Evolutionary conservation across 768 basidiomycete genomes (phyloP).

Genomic region (Ephemerocybe angulata): DNA sequence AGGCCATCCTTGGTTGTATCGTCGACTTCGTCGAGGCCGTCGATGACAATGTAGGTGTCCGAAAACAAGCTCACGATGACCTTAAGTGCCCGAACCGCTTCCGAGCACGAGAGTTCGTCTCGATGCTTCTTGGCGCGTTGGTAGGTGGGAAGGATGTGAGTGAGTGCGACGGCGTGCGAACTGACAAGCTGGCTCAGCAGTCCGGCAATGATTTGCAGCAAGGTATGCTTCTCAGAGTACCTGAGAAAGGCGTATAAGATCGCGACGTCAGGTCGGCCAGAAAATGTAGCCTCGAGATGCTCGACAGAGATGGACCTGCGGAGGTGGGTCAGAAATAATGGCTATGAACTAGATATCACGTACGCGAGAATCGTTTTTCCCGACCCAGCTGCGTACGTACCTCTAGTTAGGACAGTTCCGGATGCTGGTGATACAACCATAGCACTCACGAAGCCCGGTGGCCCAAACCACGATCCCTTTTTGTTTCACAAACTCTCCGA

Average conservation of each 20-base stretch:
- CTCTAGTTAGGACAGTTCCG: too few relatives aligned
- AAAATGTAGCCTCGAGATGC: neutral
- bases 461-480: neutral
- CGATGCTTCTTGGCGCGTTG: neutral
- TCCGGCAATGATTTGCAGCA: neutral
- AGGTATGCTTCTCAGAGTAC: neutral
- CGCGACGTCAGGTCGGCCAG: neutral
- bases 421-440: too few relatives aligned
- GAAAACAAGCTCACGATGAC: neutral
- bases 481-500: neutral
- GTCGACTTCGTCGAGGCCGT: slow-evolving; percentile 2
- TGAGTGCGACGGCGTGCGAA: neutral
- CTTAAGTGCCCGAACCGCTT: neutral
- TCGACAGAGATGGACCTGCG: neutral
- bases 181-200: neutral
- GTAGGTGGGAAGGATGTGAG: neutral
- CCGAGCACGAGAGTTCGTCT: neutral
- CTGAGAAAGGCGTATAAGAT: slow-evolving; percentile 2
- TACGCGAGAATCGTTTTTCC: slow-evolving; percentile 7
- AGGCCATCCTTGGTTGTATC: neutral
- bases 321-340: too few relatives aligned
- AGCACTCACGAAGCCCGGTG: slow-evolving; percentile 6
- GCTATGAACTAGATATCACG: neutral
- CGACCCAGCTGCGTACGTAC: slow-evolving; percentile 2
- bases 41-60: neutral